Percentiles rank a stretch among this genome's conserved stretches.
These are phyloP conservation scores for Ogataea polymorpha DNA, from an alignment of 805 yeast genomes.

Conservation along the genomic window DNA sequence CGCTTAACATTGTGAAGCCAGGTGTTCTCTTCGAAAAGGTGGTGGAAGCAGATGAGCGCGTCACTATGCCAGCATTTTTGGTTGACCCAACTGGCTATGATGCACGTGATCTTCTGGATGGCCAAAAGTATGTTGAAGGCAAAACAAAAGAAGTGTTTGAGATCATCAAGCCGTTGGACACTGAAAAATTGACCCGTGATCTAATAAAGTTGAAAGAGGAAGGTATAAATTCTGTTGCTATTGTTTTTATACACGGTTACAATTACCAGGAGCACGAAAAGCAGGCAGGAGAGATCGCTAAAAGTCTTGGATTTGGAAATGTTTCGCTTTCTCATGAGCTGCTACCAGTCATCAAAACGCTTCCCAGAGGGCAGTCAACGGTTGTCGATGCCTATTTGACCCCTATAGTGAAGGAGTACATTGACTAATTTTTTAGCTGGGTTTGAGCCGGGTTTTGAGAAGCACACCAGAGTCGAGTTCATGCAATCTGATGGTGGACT, in stretches of 20 bases:
- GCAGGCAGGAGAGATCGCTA: conserved; percentile 33
- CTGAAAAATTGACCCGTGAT: conserved; percentile 21
- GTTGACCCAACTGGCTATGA: conserved; percentile 19
- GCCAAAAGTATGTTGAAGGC: conserved; percentile 24
- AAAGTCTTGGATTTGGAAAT: conserved; percentile 47
- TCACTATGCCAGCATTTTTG: conserved; percentile 25
- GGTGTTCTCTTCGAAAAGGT: conserved; percentile 21
- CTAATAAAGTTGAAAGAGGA: conserved; percentile 21
- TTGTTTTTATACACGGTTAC: conserved; percentile 37
- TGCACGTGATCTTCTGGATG: conserved; percentile 2
- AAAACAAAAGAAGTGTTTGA: conserved; percentile 36
- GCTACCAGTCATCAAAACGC: conserved; percentile 37
- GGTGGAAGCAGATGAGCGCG: conserved; percentile 22
- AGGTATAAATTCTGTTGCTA: conserved; percentile 34
- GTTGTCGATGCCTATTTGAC: conserved; percentile 42
- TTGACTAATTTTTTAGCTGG: conserved; percentile 36
- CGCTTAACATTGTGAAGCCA: conserved; percentile 20
- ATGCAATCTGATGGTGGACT: conserved; percentile 62
- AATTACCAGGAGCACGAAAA: conserved; percentile 38
- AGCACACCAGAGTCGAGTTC: conserved; percentile 41
- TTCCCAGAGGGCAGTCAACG: conserved; percentile 42
- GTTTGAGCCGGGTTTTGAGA: conserved; percentile 32
- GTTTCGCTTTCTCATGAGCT: conserved; percentile 36
- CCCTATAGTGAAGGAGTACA: conserved; percentile 41
- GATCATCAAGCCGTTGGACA: conserved; percentile 35